Evolutionary conservation across 768 basidiomycete species (phyloP), one percentile per base, ranked within the genome.

Genomic region (Phlebiopsis flavidoalba): DNA sequence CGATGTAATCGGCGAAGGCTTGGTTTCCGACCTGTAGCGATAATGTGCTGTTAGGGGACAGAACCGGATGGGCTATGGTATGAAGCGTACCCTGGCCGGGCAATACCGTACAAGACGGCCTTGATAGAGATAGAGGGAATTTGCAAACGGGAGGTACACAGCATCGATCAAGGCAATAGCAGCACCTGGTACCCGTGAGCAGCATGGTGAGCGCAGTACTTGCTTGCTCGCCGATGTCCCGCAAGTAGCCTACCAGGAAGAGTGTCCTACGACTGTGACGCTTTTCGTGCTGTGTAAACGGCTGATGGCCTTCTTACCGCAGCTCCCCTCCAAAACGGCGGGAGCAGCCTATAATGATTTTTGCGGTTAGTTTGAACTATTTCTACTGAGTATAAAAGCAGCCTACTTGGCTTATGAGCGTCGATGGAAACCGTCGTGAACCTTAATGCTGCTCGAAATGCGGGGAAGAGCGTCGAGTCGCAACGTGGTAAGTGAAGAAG

Each of bases 1-100:
- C 82, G 53, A 85, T 78, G 64, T 80, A 81, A 64, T 84, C 64
- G 1, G 84, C 85, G 61, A 86, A 88, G 1, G 75, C 83, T 66
- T 81, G 77, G 70, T 87, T 86, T 12, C 86, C 84, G 61, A 78
- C 75, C 74, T 79, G 58, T 48, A 31, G 17, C 4, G 12, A 43
- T 43, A 43, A 10, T 12, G 3, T 43, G 11, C 40, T 2, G 12
- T 22, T 45, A 24, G 22, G 10, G 5, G 36, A 2, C 17, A 53
- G 33, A 47, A 4, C 26, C 45, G n/a, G 22, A 33, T 10, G 11
- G 24, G 11, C 60, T 47, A 8, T n/a, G 40, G 43, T 21, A 36
- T 43, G 49, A 17, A 33, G 61, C 67, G 17, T 62, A 71, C 73
- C 48, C 72, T 64, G 17, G n/a, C n/a, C n/a, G n/a, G 73, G 74